A percentile compares a stretch with the other conserved stretches of the same genome.
Evolutionary conservation across 2,329 filamentous ascomycete genomes (phyloP).

Genomic region (Exophiala sp.): DNA sequence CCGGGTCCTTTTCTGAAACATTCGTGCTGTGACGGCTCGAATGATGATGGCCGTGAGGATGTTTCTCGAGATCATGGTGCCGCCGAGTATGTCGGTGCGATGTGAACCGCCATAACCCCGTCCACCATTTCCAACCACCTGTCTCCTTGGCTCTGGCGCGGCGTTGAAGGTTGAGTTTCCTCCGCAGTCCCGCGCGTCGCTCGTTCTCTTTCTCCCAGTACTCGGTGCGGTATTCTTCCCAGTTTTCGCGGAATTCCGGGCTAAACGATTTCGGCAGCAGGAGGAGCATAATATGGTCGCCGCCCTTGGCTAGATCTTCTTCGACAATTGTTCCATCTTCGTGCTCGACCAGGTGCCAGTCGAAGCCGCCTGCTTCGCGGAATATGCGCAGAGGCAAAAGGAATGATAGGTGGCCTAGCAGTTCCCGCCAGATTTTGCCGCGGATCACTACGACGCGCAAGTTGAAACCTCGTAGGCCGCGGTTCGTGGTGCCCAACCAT

Average conservation of each 20-base stretch:
- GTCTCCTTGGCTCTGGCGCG: conserved; percentile 59
- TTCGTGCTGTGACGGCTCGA: conserved; percentile 8
- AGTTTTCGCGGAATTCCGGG: conserved; percentile 89
- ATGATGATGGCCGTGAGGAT: conserved; percentile 29
- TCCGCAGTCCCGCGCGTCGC: conserved; percentile 65
- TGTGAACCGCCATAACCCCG: conserved; percentile 56
- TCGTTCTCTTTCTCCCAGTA: conserved; percentile 98
- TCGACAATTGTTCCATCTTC: conserved; percentile 54
- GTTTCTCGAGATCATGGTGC: conserved; percentile 29
- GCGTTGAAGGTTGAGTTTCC: conserved; percentile 63
- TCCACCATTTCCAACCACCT: conserved; percentile 79
- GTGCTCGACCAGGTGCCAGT: conserved; percentile 75
- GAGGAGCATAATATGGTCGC: conserved; percentile 85
- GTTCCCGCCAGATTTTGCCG: conserved; percentile 73
- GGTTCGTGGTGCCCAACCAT: conserved; percentile 84
- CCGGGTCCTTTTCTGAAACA: conserved; percentile 14
- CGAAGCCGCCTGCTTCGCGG: conserved; percentile 40
- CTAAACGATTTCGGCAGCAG: conserved; percentile 92
- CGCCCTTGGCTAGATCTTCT: conserved; percentile 83
- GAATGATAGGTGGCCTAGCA: conserved; percentile 66
- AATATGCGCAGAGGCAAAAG: conserved; percentile 68
- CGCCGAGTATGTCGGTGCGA: conserved; percentile 13
- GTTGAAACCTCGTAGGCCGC: conserved; percentile 86
- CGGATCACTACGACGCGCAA: conserved; percentile 89
- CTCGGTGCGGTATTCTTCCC: conserved; percentile 88